phyloP scores from a whole-genome alignment of 257 asterid species.

The Solanum pinnatisectum region DNA sequence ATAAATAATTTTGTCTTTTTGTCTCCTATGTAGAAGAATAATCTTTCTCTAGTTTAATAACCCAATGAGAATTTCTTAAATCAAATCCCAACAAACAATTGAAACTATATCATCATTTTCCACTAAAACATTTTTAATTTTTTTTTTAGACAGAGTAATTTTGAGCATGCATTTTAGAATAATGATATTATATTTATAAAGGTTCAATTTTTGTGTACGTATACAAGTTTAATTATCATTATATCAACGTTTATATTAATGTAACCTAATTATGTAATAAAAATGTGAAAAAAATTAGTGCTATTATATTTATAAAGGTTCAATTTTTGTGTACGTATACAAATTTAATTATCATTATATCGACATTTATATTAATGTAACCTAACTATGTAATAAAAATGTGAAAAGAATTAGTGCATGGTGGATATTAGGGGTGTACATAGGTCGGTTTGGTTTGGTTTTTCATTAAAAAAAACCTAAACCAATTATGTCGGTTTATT shows the following conservation, averaged over 20 bases:
- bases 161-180: background rate
- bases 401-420: too few species aligned
- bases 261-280: background rate
- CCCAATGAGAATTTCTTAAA: background rate
- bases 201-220: background rate
- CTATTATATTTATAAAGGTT: background rate
- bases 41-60: background rate
- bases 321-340: background rate
- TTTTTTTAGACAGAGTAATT: too few species aligned
- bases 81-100: background rate
- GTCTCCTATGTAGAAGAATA: slow-evolving; percentile 11
- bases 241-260: background rate
- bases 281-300: background rate
- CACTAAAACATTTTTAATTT: background rate
- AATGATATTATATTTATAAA: background rate
- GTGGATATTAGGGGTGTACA: too few species aligned
- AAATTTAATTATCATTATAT: background rate
- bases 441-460: too few species aligned
- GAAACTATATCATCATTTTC: background rate
- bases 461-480: too few species aligned
- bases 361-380: background rate
- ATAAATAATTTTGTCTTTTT: background rate
- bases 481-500: too few species aligned
- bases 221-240: background rate
- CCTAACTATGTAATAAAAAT: background rate